Percentiles rank a stretch among this genome's conserved stretches.
These are phyloP conservation scores for Cucurbitaria berberidis DNA, from an alignment of 2,329 filamentous ascomycete species.

Conservation along the genomic window DNA sequence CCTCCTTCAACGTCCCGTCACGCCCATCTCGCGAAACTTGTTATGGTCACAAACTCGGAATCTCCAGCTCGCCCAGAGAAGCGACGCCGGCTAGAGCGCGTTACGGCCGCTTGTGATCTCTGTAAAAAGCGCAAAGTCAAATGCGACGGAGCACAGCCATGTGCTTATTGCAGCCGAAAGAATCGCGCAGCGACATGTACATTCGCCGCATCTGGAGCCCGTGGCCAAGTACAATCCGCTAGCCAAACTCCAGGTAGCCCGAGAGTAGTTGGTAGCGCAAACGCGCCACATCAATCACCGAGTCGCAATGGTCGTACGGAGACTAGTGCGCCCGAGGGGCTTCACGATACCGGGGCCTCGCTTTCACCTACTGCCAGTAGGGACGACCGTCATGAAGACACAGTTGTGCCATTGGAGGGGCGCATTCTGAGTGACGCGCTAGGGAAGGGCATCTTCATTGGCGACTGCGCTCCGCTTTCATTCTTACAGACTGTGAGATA, in stretches of 20 bases:
- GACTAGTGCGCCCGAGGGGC: not conserved
- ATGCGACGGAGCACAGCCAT: conserved; percentile 59
- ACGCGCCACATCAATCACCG: conserved; percentile 5
- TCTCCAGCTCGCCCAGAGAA: conserved; percentile 21
- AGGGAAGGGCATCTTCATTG: conserved; percentile 62
- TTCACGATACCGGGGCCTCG: conserved; percentile 12
- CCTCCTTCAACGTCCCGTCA: not conserved
- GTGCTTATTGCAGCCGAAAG: conserved; percentile 56
- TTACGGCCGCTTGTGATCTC: conserved; percentile 39
- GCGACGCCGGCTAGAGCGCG: conserved; percentile 33
- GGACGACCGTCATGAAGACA: conserved; percentile 49
- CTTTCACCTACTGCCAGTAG: conserved; percentile 33
- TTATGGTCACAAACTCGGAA: not conserved
- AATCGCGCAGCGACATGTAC: conserved; percentile 50
- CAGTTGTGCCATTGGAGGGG: conserved; percentile 52
- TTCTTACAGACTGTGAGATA: conserved; percentile 61
- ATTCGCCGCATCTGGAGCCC: conserved; percentile 50
- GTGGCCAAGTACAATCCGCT: conserved; percentile 39
- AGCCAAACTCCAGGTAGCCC: conserved; percentile 5
- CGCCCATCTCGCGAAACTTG: not conserved
- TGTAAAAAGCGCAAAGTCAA: conserved; percentile 52
- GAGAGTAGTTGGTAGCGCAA: conserved; percentile 9
- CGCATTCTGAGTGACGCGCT: conserved; percentile 59
- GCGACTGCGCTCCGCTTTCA: conserved; percentile 60
- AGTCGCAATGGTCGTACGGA: conserved; percentile 4